Conservation (phyloP, 139 green algal species). For the Zygnema circumcarinatum region DNA sequence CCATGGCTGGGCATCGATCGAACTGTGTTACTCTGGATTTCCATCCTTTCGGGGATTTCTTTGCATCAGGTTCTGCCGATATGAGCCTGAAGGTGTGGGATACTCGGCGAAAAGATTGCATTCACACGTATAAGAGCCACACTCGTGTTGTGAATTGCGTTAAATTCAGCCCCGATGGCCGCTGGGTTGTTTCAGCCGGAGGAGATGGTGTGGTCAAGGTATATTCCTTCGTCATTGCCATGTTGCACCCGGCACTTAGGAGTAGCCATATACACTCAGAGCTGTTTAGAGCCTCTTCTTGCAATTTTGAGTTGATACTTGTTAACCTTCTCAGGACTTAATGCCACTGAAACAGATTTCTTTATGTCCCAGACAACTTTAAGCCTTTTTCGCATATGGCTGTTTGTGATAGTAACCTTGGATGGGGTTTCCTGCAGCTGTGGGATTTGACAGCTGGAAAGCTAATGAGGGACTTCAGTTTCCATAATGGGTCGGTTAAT, state of each 20-base stretch:
- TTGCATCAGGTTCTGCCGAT: constrained; percentile 77
- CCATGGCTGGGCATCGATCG: constrained; percentile 74
- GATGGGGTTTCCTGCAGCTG: constrained; percentile 59
- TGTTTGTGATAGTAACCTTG: too few relatives aligned
- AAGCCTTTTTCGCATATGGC: too few relatives aligned
- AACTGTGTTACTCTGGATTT: constrained; percentile 77
- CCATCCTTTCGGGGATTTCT: constrained; percentile 70
- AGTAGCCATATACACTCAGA: too few relatives aligned
- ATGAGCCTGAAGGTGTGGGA: constrained; percentile 87
- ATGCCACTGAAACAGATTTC: too few relatives aligned
- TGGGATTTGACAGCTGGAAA: constrained; percentile 81
- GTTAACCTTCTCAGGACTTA: too few relatives aligned
- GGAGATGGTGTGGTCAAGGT: constrained; percentile 78
- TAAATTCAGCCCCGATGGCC: constrained; percentile 79
- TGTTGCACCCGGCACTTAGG: too few relatives aligned
- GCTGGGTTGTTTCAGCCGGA: constrained; percentile 77
- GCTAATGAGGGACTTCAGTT: constrained; percentile 69
- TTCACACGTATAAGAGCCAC: constrained; percentile 82
- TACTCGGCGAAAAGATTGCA: constrained; percentile 71
- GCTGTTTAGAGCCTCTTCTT: too few relatives aligned
- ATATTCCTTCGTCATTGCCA: too few relatives aligned
- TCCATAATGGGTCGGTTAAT: constrained; percentile 72
- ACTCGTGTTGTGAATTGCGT: constrained; percentile 68
- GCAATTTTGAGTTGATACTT: too few relatives aligned
- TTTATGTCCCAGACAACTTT: too few relatives aligned